Conservation (phyloP, 2,329 filamentous ascomycete genomes). For the Bipolaris victoriae region DNA sequence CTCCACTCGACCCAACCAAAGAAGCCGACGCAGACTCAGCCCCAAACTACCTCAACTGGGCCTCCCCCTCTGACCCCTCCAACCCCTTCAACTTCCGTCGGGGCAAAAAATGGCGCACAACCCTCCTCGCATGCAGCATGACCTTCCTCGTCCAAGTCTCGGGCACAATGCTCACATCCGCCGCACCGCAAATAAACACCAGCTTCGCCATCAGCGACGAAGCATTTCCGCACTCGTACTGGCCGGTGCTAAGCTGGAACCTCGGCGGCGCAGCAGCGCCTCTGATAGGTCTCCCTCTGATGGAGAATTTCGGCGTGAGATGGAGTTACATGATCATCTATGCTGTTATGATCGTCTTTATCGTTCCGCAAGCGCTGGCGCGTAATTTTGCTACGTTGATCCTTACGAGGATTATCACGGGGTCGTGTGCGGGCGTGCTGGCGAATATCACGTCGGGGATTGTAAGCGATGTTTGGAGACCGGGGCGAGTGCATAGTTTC, state of each 20-base stretch:
- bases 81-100: conserved; percentile 53
- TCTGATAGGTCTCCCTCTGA: conserved; percentile 51
- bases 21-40: background rate
- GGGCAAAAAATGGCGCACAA: conserved; percentile 52
- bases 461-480: conserved; percentile 48
- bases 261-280: conserved; percentile 52
- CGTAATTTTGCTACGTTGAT: conserved; percentile 55
- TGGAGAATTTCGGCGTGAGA: conserved; percentile 54
- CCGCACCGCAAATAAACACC: conserved; percentile 45
- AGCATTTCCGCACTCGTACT: conserved; percentile 51
- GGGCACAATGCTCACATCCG: conserved; percentile 43
- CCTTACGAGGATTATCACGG: conserved; percentile 53
- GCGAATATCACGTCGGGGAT: conserved; percentile 50
- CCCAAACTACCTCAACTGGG: conserved; percentile 25
- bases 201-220: conserved; percentile 50
- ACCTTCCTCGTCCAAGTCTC: conserved; percentile 43
- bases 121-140: conserved; percentile 53
- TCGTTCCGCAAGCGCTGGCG: conserved; percentile 53
- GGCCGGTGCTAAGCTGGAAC: conserved; percentile 52
- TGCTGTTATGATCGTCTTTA: conserved; percentile 50
- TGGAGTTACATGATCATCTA: conserved; percentile 53
- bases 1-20: background rate
- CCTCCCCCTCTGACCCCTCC: conserved; percentile 28
- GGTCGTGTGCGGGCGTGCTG: conserved; percentile 52
- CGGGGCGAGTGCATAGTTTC: conserved; percentile 49